Conservation (phyloP, 1,139 yeast species). For the Kodamaea ohmeri region DNA sequence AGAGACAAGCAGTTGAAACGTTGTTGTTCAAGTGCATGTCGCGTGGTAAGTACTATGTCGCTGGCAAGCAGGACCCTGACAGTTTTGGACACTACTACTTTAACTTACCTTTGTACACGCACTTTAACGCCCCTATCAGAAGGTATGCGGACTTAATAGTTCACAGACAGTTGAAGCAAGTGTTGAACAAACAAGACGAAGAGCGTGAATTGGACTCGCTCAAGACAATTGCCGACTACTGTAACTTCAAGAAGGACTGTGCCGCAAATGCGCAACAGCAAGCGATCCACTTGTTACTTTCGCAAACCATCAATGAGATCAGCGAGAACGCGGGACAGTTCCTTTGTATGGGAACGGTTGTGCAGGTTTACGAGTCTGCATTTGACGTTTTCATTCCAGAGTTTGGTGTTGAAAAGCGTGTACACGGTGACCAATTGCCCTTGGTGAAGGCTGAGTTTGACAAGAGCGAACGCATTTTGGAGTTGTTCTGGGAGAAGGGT, state of each 20-base stretch:
- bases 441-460: slow-evolving; percentile 90
- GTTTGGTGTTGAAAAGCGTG: slow-evolving; percentile 94
- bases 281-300: slow-evolving; percentile 80
- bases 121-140: slow-evolving; percentile 88
- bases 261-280: slow-evolving; percentile 93
- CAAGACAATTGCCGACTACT: slow-evolving; percentile 82
- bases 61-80: slow-evolving; percentile 84
- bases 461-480: slow-evolving; percentile 62
- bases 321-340: slow-evolving; percentile 77
- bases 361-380: slow-evolving; percentile 93
- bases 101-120: slow-evolving; percentile 84
- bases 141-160: slow-evolving; percentile 91
- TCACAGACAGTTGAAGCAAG: slow-evolving; percentile 82
- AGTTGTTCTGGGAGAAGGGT: slow-evolving; percentile 89
- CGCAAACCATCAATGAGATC: slow-evolving; percentile 80
- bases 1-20: slow-evolving; percentile 76
- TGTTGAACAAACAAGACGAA: slow-evolving; percentile 38
- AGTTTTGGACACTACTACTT: slow-evolving; percentile 75
- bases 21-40: slow-evolving; percentile 78
- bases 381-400: slow-evolving; percentile 94
- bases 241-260: slow-evolving; percentile 94
- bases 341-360: slow-evolving; percentile 79
- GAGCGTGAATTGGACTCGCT: slow-evolving; percentile 66
- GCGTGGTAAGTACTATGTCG: slow-evolving; percentile 82
- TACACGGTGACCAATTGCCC: slow-evolving; percentile 96